Evolutionary conservation across 176 grass and related monocot species (phyloP).

Genomic region (Stipa capillata): DNA sequence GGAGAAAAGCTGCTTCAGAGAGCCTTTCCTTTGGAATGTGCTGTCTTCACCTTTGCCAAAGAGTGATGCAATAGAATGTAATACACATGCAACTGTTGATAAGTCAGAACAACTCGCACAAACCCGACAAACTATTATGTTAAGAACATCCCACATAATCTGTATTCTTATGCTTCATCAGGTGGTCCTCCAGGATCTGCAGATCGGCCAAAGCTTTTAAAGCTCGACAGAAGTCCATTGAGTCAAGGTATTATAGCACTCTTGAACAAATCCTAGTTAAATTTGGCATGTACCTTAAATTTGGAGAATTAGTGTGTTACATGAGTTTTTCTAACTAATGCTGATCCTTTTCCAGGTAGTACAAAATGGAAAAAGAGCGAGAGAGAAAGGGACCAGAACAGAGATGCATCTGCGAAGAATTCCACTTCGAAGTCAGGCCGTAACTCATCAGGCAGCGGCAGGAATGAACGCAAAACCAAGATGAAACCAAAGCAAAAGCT

Average conservation of each 20-base stretch:
- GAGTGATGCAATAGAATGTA: constrained; percentile 41
- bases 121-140: not conserved
- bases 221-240: constrained; percentile 46
- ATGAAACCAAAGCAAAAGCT: constrained; percentile 80
- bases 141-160: not conserved
- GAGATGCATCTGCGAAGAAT: constrained; percentile 37
- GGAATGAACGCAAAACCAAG: constrained; percentile 66
- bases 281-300: too few relatives aligned
- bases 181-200: constrained; percentile 15
- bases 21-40: constrained; percentile 39
- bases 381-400: constrained; percentile 42
- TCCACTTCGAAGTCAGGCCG: constrained; percentile 50
- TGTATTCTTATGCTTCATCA: constrained; percentile 11
- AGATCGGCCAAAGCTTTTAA: constrained; percentile 30
- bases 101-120: not conserved
- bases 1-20: constrained; percentile 54
- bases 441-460: constrained; percentile 36
- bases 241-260: constrained; percentile 31
- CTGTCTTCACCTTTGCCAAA: constrained; percentile 35
- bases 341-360: constrained; percentile 17
- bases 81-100: not conserved
- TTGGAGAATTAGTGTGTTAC: too few relatives aligned
- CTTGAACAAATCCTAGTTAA: constrained; percentile 26
- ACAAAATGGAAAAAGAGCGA: constrained; percentile 64
- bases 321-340: not conserved